These are phyloP conservation scores for Phytophthora constricta DNA, from an alignment of 352 stramenopile genomes.

Conservation along the genomic window DNA sequence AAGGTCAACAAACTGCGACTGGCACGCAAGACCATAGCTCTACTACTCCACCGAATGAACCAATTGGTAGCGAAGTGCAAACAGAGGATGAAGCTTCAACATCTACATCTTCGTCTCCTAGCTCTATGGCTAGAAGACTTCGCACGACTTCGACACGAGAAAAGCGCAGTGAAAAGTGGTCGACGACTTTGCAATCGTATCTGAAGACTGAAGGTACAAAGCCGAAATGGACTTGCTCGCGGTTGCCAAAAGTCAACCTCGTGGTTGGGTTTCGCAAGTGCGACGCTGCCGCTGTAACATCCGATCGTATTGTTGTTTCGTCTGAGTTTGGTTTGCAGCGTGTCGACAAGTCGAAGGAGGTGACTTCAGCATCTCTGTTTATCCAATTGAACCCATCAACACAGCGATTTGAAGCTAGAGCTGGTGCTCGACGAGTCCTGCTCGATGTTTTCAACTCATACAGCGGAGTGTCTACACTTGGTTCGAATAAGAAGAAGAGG, in stretches of 20 bases:
- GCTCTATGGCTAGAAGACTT: slow-evolving; percentile 5
- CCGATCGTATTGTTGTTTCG: slow-evolving; percentile 39
- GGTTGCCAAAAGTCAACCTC: slow-evolving; percentile 53
- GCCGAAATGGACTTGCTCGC: slow-evolving; percentile 43
- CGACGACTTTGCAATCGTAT: slow-evolving; percentile 13
- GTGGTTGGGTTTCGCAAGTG: slow-evolving; percentile 52
- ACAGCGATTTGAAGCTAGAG: slow-evolving; percentile 35
- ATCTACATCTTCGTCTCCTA: slow-evolving; percentile 4
- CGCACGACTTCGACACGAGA: slow-evolving; percentile 10
- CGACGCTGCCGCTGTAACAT: slow-evolving; percentile 24
- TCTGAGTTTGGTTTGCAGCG: slow-evolving; percentile 38
- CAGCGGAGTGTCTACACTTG: slow-evolving; percentile 8
- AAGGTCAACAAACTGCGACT: slow-evolving; percentile 2
- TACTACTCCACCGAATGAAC: slow-evolving; percentile 15
- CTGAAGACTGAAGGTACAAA: slow-evolving; percentile 36
- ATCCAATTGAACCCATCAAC: slow-evolving; percentile 25
- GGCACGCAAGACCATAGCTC: slow-evolving; percentile 5
- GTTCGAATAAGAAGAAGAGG: slow-evolving; percentile 63
- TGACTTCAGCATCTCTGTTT: slow-evolving; percentile 18
- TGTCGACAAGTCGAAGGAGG: slow-evolving; percentile 25
- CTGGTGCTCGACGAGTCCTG: slow-evolving; percentile 33
- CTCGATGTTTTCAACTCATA: slow-evolving; percentile 56
- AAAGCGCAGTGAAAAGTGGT: slow-evolving; percentile 12
- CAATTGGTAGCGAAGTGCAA: slow-evolving; percentile 30
- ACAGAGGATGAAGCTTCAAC: slow-evolving; percentile 23